Percentiles rank a stretch among this genome's conserved stretches.
phyloP scores from a whole-genome alignment of 2,329 filamentous ascomycete species.

The Akanthomyces muscarius region DNA sequence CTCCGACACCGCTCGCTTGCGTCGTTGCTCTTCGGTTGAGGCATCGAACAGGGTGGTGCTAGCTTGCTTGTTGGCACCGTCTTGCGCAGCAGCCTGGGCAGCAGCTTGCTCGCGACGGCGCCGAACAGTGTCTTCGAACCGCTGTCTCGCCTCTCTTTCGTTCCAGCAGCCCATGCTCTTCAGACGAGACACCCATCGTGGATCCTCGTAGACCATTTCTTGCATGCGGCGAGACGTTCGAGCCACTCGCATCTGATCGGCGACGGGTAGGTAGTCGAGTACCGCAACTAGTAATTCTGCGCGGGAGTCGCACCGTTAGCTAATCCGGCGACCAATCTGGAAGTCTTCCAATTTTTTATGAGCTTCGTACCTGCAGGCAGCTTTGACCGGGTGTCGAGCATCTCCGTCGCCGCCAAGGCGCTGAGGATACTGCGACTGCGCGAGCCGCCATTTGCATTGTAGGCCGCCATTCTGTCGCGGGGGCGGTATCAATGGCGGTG shows the following conservation, averaged over 20 bases:
- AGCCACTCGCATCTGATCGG: slow-evolving; percentile 82
- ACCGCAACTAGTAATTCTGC: slow-evolving; percentile 83
- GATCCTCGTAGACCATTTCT: slow-evolving; percentile 99
- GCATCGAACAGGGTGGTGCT: slow-evolving; percentile 69
- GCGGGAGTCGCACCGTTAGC: background rate
- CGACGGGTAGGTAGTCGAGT: slow-evolving; percentile 80
- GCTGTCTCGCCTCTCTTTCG: slow-evolving; percentile 74
- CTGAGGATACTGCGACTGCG: slow-evolving; percentile 60
- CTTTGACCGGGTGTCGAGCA: slow-evolving; percentile 71
- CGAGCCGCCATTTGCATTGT: slow-evolving; percentile 37
- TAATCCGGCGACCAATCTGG: background rate
- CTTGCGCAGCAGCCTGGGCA: slow-evolving; percentile 21
- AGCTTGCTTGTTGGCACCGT: slow-evolving; percentile 24
- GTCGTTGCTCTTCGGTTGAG: slow-evolving; percentile 59
- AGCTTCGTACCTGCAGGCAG: slow-evolving; percentile 69
- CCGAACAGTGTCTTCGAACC: slow-evolving; percentile 69
- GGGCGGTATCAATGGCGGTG: slow-evolving; percentile 2
- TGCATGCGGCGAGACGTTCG: slow-evolving; percentile 79
- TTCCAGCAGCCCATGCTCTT: slow-evolving; percentile 90
- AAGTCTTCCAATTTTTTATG: slow-evolving; percentile 11
- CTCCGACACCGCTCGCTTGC: slow-evolving; percentile 35
- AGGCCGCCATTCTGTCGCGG: slow-evolving; percentile 37
- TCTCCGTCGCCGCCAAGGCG: slow-evolving; percentile 74
- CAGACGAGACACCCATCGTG: slow-evolving; percentile 84
- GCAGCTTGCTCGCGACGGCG: slow-evolving; percentile 53